Conservation (phyloP, 176 grass and related monocot species). For the maize (Zea mays) region Zm-B73-REFERENCE-NAM-5.0 NC_050104.1:21774501-21775000, state of each 20-base stretch:
- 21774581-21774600: not conserved
- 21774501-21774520: no score
- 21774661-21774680: not conserved
- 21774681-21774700: not conserved
- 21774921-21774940: not conserved
- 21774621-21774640: not conserved
- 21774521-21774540: not conserved
- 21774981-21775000: not conserved
- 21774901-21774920: not conserved
- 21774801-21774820: not conserved
- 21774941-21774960: not conserved
- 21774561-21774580: no score
- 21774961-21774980: not conserved
- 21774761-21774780: not conserved
- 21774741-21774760: not conserved
- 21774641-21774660: not conserved
- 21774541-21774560: not conserved
- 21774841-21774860: not conserved
- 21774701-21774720: not conserved
- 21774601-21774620: not conserved
- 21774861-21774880: not conserved
- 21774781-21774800: not conserved
- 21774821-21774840: not conserved
- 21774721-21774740: not conserved
- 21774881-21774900: conserved; percentile 2